A percentile compares a stretch with the other conserved stretches of the same genome.
These are phyloP conservation scores for Rubia peregrina DNA, from an alignment of 305 asterid genomes.

Conservation along the genomic window DNA sequence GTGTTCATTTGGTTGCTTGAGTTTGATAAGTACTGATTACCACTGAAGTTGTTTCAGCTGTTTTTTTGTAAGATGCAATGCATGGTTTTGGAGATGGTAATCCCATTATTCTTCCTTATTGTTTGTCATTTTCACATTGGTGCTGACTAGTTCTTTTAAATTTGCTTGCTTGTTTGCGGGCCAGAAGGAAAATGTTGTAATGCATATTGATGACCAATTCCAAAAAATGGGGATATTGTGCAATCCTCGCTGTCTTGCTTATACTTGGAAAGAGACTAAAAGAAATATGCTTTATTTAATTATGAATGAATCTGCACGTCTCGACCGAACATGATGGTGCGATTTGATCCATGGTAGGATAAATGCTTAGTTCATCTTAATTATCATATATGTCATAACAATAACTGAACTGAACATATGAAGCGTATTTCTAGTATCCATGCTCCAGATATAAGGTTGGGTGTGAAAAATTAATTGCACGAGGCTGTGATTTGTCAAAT, in stretches of 20 bases:
- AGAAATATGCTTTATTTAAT: neutral
- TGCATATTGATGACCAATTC: neutral
- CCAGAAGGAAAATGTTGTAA: neutral
- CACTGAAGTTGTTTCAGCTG: conserved; percentile 6
- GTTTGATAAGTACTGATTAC: conserved; percentile 12
- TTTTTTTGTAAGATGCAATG: neutral
- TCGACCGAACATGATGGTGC: neutral
- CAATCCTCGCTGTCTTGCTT: neutral
- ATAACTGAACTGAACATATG: neutral
- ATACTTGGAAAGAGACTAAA: neutral
- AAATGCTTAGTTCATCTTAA: neutral
- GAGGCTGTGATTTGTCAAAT: neutral
- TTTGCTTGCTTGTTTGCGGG: neutral
- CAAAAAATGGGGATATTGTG: neutral
- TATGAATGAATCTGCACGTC: neutral
- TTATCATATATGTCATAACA: neutral
- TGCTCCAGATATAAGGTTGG: no score
- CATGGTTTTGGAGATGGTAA: neutral
- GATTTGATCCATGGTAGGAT: neutral
- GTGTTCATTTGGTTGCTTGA: conserved; percentile 9
- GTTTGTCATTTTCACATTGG: neutral
- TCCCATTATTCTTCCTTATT: neutral
- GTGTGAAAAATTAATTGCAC: neutral
- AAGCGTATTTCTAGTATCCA: neutral
- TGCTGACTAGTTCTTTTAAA: neutral